These are phyloP conservation scores for Solanum habrochaites DNA, from an alignment of 257 asterid genomes.

Conservation along the genomic window DNA sequence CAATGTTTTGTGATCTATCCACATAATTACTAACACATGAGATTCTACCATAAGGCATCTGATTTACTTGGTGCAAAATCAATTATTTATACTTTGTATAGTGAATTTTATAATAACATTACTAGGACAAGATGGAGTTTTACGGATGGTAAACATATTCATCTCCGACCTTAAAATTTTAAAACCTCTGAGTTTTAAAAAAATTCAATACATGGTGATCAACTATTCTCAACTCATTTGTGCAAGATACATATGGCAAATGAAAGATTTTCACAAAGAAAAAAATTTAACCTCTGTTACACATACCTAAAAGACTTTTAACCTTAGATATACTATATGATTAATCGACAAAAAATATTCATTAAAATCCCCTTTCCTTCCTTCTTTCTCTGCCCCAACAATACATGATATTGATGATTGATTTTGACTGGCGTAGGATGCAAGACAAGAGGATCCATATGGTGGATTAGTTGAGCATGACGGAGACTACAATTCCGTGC, in stretches of 20 bases:
- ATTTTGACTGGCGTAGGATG: conserved; percentile 32
- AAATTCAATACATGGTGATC: neutral
- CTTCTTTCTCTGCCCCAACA: neutral
- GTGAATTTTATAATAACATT: neutral
- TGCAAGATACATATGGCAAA: neutral
- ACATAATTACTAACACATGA: neutral
- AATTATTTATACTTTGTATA: neutral
- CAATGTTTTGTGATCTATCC: neutral
- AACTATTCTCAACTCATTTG: neutral
- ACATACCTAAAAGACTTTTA: too few species aligned
- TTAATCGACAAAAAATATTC: too few species aligned
- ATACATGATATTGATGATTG: neutral
- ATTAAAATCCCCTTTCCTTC: neutral
- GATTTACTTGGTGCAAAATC: neutral
- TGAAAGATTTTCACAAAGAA: neutral
- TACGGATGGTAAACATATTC: neutral
- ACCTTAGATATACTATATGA: too few species aligned
- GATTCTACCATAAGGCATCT: neutral
- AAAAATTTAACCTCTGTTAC: too few species aligned
- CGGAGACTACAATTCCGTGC: conserved; percentile 49
- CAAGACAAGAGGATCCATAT: conserved; percentile 73
- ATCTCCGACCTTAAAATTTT: neutral
- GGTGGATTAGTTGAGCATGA: conserved; percentile 90
- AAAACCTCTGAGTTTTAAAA: neutral
- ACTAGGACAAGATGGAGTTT: neutral